These are phyloP conservation scores for Pelargonium fulgidum DNA, from an alignment of 441 rosid genomes.

Conservation along the genomic window DNA sequence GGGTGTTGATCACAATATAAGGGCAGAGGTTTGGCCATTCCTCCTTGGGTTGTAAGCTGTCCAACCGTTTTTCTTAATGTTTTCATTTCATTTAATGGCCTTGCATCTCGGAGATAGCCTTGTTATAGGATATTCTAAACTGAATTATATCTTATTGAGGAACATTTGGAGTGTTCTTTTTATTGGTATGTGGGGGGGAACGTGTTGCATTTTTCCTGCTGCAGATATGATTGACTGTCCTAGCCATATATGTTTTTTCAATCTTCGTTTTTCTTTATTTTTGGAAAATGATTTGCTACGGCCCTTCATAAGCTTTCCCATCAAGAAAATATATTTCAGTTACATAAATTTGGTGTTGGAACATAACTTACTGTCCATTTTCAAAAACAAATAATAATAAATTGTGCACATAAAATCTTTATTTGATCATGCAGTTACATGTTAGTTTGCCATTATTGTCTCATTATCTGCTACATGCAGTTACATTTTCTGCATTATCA, in stretches of 20 bases:
- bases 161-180: too few relatives aligned
- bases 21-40: constrained; percentile 89
- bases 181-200: too few relatives aligned
- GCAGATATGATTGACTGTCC: background rate
- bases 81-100: background rate
- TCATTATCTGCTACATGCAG: background rate
- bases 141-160: background rate
- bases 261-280: too few relatives aligned
- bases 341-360: background rate
- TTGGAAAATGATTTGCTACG: too few relatives aligned
- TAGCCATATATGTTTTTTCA: background rate
- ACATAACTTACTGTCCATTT: background rate
- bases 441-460: background rate
- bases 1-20: constrained; percentile 87
- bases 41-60: constrained; percentile 87
- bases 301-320: background rate
- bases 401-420: background rate
- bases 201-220: background rate
- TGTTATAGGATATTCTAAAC: background rate
- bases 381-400: background rate
- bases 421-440: background rate
- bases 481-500: background rate
- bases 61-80: constrained; percentile 8
- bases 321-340: background rate
- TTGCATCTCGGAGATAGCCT: background rate